Conservation (phyloP, 805 yeast genomes). For the Wickerhamomyces hampshirensis region DNA sequence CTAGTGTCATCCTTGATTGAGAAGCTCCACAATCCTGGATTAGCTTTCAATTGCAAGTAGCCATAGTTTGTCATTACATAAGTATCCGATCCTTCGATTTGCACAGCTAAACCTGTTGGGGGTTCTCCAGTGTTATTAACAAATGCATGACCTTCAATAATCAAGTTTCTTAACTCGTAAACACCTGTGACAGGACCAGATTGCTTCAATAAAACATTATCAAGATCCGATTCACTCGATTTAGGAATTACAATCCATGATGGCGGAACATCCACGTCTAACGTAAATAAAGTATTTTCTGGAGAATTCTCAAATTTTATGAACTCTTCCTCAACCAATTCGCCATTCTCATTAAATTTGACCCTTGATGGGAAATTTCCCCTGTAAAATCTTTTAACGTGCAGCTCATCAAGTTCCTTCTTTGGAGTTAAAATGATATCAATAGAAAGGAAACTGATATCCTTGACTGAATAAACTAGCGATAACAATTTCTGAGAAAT, state of each 20-base stretch:
- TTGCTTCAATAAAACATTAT: constrained; percentile 47
- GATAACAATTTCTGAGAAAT: constrained; percentile 58
- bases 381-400: constrained; percentile 56
- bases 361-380: constrained; percentile 36
- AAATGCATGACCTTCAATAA: constrained; percentile 68
- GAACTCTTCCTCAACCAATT: constrained; percentile 20
- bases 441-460: constrained; percentile 46
- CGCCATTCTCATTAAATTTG: constrained; percentile 25
- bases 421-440: constrained; percentile 58
- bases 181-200: constrained; percentile 34
- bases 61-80: constrained; percentile 77
- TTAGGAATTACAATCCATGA: constrained; percentile 64
- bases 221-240: constrained; percentile 53
- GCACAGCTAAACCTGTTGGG: constrained; percentile 21
- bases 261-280: constrained; percentile 55
- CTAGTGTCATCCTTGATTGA: constrained; percentile 34
- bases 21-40: constrained; percentile 69
- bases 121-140: constrained; percentile 30
- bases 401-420: constrained; percentile 33
- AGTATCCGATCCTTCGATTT: constrained; percentile 43
- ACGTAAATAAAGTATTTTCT: constrained; percentile 43
- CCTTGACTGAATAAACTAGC: constrained; percentile 37
- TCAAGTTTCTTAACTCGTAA: constrained; percentile 47
- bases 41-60: constrained; percentile 71
- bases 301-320: constrained; percentile 46